Evolutionary conservation across 176 grass and related monocot genomes (phyloP), one percentile per base, ranked within the genome.

Genomic region (Coix lacrymajobi): DNA sequence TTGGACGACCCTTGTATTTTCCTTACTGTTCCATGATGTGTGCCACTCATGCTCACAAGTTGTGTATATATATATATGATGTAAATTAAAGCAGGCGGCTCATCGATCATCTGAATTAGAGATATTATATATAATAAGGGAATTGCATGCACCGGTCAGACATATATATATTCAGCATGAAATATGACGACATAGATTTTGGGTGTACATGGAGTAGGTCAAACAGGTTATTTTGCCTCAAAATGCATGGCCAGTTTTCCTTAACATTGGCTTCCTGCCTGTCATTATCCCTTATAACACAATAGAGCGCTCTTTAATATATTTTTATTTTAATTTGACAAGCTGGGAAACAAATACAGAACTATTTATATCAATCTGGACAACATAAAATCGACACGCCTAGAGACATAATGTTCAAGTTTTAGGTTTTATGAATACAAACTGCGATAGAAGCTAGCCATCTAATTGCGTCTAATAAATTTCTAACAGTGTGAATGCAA

Each of bases 121-220:
- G n/a, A 52, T 52, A 52, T 15, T 19, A 2, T 46, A 38, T 38
- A 49, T 49, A 3, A 58, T 11, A 58, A 25, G n/a, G 56, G 10
- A 30, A 30, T 19, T 73, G 80, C 38, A 79, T 73, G 80, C 38
- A 79, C 49, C 25, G 48, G 61, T 62, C 80, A 79, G 46, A 66
- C 65, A 64, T n/a, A n/a, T n/a, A n/a, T n/a, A n/a, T n/a, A n/a
- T 75, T 31, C 88, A 83, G 80, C 84, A 90, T 84, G 80, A 83
- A 87, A 75, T 90, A 83, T 79, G 52, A 82, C 57, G 43, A 66
- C 44, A n/a, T 11, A 20, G 78, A 62, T 79, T 87, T 87, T 36
- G 12, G 45, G 74, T 48, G 67, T 73, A 66, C 72, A 81, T 48
- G 75, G 81, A 74, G 58, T 26, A 29, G 80, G 75, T 87, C 84